Conservation (phyloP, 768 basidiomycete species). For the Lentinula edodes region DNA sequence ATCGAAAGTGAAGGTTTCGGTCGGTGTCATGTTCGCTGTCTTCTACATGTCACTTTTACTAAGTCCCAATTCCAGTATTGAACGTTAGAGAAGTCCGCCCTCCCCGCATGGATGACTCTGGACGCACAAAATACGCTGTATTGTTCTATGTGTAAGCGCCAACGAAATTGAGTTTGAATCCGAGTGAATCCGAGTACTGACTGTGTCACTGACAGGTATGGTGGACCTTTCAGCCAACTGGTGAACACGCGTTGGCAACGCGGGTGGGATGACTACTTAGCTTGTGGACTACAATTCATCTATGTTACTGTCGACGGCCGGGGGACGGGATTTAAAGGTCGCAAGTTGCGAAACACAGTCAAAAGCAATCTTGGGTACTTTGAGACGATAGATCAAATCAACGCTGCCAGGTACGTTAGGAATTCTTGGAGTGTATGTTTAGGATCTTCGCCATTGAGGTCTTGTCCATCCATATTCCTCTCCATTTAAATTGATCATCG, state of each 20-base stretch:
- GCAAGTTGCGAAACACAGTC: slow-evolving; percentile 80
- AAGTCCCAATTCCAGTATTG: slow-evolving; percentile 46
- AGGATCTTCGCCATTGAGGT: not conserved
- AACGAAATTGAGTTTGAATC: not conserved
- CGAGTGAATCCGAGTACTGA: not conserved
- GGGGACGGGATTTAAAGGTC: slow-evolving; percentile 89
- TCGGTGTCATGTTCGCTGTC: slow-evolving; percentile 25
- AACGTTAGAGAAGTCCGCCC: slow-evolving; percentile 91
- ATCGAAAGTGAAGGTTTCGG: slow-evolving; percentile 81
- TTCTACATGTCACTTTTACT: not conserved
- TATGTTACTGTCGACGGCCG: slow-evolving; percentile 88
- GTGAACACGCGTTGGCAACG: slow-evolving; percentile 62
- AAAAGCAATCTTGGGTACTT: slow-evolving; percentile 83
- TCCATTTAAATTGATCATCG: not conserved
- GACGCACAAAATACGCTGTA: slow-evolving; percentile 94
- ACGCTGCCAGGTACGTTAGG: slow-evolving; percentile 67
- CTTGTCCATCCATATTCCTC: not conserved
- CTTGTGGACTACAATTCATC: slow-evolving; percentile 75
- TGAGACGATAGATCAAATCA: slow-evolving; percentile 88
- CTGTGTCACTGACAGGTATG: slow-evolving; percentile 51
- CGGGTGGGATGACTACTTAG: slow-evolving; percentile 87
- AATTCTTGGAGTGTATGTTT: not conserved
- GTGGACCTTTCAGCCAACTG: slow-evolving; percentile 82
- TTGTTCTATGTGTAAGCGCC: slow-evolving; percentile 73
- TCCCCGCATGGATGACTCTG: slow-evolving; percentile 88